Evolutionary conservation across 2,329 filamentous ascomycete genomes (phyloP).

Genomic region (Neonectria hederae): DNA sequence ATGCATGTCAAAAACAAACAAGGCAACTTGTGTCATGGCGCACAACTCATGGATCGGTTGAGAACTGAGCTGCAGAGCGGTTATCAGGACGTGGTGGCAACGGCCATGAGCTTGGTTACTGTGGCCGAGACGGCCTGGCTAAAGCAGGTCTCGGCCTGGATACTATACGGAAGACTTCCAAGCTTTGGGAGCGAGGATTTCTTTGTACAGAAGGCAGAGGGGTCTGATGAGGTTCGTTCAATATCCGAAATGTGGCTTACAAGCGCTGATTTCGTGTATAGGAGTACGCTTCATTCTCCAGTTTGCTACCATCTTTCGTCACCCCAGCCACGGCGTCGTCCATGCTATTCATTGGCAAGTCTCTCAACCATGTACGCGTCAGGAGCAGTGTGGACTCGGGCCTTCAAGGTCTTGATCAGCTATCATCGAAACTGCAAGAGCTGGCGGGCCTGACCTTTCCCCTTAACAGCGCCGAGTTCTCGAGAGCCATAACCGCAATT

Average conservation of each 20-base stretch:
- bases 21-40: constrained; percentile 66
- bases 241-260: neutral
- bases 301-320: constrained; percentile 82
- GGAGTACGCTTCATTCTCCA: constrained; percentile 67
- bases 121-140: constrained; percentile 92
- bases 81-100: constrained; percentile 84
- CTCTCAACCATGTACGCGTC: constrained; percentile 82
- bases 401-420: constrained; percentile 64
- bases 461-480: constrained; percentile 75
- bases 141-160: constrained; percentile 88
- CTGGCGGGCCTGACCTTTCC: constrained; percentile 77
- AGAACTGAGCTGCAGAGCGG: constrained; percentile 84
- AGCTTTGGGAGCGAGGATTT: constrained; percentile 84
- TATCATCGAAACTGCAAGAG: constrained; percentile 74
- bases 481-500: constrained; percentile 78
- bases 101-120: constrained; percentile 75
- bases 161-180: constrained; percentile 87
- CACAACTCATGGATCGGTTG: constrained; percentile 79
- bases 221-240: constrained; percentile 52
- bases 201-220: constrained; percentile 71
- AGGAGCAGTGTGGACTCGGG: constrained; percentile 57
- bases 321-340: constrained; percentile 77
- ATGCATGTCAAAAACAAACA: constrained; percentile 62
- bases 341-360: constrained; percentile 90
- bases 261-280: constrained; percentile 38